Base-by-base conservation (phyloP, 2,329 filamentous ascomycete species). In the Samsoniella hepiali region DNA sequence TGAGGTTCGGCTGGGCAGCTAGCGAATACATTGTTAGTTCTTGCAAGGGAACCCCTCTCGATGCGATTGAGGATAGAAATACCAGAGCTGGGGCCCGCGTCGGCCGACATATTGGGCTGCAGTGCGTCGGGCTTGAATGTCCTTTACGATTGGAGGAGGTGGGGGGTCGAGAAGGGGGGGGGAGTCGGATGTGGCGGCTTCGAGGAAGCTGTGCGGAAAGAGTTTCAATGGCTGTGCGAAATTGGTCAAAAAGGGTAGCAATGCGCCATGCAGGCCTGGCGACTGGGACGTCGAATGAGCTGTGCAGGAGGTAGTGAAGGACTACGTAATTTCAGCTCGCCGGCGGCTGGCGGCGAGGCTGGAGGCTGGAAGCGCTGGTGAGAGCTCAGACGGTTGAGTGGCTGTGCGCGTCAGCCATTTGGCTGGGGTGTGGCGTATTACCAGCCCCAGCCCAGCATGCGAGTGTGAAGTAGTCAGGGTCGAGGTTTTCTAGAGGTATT, bases 1-100 rank as follows among this genome's bases (percentile, higher is more conserved):
- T 96, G 70, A 96, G 85, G 76, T 89, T 90, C 67, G 88, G 86
- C 68, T 80, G 79, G 69, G 78, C 84, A 86, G 67, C 66, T 62
- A 32, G 6, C 29, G 15, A 42, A 47, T 36, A 11, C 47, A 40
- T 59, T 10, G 44, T 56, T 17, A 62, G 38, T 42, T 34, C 22
- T 17, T 22, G 55, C n/a, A 9, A 29, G n/a, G 8, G 8, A 5
- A 2, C 6, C 17, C 31, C 8, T n/a, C 17, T 29, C 6, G 8
- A 22, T 5, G 55, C 4, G 22, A 27, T 29, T 36, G 42, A 55
- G 10, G 42, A 32, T 8, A 27, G 29, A 56, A 53, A 22, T 62
- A 65, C 63, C 58, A 59, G 63, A 62, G 49, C 45, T 50, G 47
- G 53, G 45, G 54, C 59, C 54, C 42, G 63, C 54, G 58, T 64